phyloP scores from a whole-genome alignment of 1,284 basidiomycete species.

The Meira nashicola region DNA sequence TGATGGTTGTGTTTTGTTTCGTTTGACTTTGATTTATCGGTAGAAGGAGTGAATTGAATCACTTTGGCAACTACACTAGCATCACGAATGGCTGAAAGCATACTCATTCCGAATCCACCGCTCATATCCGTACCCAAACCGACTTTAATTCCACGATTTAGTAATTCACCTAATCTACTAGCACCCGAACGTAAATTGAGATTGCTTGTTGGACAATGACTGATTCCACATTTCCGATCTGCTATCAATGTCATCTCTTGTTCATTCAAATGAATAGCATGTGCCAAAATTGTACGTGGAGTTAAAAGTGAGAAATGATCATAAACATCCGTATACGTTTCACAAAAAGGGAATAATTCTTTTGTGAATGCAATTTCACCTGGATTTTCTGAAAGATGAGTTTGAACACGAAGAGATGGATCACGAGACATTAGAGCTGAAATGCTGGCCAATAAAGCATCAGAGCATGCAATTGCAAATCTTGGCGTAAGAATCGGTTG shows the following conservation, averaged over 20 bases:
- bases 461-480: constrained; percentile 87
- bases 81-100: constrained; percentile 74
- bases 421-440: constrained; percentile 58
- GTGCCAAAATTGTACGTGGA: constrained; percentile 78
- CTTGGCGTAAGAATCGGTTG: constrained; percentile 81
- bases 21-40: neutral
- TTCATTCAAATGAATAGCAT: constrained; percentile 73
- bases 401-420: constrained; percentile 69
- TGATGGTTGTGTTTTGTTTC: neutral
- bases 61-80: constrained; percentile 79
- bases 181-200: constrained; percentile 81
- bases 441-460: constrained; percentile 65
- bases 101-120: constrained; percentile 79
- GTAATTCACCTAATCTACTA: constrained; percentile 69
- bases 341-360: constrained; percentile 60
- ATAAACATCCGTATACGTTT: constrained; percentile 63
- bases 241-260: constrained; percentile 72
- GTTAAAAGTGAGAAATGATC: constrained; percentile 72
- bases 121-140: constrained; percentile 80
- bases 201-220: constrained; percentile 84
- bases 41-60: constrained; percentile 53
- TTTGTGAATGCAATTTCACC: constrained; percentile 69
- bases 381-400: constrained; percentile 83
- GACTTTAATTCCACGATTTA: constrained; percentile 81
- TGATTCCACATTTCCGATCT: constrained; percentile 67